Evolutionary conservation across 495 filamentous ascomycete species (phyloP).

Genomic region (Xylaria bambusicola): DNA sequence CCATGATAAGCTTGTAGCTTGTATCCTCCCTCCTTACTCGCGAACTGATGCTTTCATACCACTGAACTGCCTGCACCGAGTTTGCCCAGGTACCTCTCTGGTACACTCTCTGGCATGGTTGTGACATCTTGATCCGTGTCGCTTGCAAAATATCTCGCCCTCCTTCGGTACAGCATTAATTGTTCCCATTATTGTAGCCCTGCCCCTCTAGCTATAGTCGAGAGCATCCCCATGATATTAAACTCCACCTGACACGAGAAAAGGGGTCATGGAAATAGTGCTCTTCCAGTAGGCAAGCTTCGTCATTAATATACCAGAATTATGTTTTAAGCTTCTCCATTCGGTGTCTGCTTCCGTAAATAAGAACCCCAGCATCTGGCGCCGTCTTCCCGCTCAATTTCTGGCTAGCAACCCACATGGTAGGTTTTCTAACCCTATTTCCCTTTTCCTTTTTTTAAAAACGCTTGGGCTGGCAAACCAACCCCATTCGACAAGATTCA

Average conservation of each 20-base stretch:
- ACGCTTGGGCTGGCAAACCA: slow-evolving; percentile 8
- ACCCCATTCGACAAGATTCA: slow-evolving; percentile 5
- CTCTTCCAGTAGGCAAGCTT: slow-evolving; percentile 9
- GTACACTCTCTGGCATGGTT: too few relatives aligned
- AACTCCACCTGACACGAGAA: slow-evolving; percentile 6
- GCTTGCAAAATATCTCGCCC: neutral
- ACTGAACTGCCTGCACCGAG: neutral
- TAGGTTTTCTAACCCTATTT: slow-evolving; percentile 10
- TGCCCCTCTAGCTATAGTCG: neutral
- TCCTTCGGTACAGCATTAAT: neutral
- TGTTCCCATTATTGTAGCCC: slow-evolving; percentile 4
- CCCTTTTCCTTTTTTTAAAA: slow-evolving; percentile 2
- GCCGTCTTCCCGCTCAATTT: neutral
- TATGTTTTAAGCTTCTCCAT: slow-evolving; percentile 1
- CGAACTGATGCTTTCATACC: neutral
- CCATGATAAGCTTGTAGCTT: neutral
- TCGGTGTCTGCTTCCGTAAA: neutral
- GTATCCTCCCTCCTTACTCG: slow-evolving; percentile 1
- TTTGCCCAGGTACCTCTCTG: neutral
- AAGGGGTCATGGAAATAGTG: neutral
- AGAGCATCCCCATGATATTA: slow-evolving; percentile 15
- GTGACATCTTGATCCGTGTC: too few relatives aligned
- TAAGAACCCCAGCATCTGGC: neutral
- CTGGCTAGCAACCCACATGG: slow-evolving; percentile 14
- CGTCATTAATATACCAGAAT: slow-evolving; percentile 21